Conservation (phyloP, 345 rosid genomes). For the Salix arbutifolia region DNA sequence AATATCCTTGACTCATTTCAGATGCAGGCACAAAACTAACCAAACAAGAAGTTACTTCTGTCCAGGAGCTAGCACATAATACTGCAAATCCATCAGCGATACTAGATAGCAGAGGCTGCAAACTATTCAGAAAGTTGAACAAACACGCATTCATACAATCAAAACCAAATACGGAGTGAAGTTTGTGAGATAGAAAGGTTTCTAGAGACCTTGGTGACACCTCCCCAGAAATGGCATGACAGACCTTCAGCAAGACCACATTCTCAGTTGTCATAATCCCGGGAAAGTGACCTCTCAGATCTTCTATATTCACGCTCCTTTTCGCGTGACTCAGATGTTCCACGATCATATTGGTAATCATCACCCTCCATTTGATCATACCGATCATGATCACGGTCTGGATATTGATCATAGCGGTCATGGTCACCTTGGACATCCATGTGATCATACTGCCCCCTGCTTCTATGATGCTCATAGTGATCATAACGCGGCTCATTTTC, state of each 20-base stretch:
- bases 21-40: background rate
- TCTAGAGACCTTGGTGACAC: background rate
- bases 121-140: background rate
- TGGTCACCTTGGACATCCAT: conserved; percentile 41
- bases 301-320: conserved; percentile 22
- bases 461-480: conserved; percentile 50
- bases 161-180: background rate
- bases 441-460: conserved; percentile 35
- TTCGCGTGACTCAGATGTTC: conserved; percentile 34
- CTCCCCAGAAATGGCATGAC: background rate
- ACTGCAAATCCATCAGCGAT: background rate
- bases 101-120: background rate
- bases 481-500: conserved; percentile 47
- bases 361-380: conserved; percentile 65
- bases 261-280: conserved; percentile 19
- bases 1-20: background rate
- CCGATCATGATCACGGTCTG: conserved; percentile 42
- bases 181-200: background rate
- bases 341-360: conserved; percentile 50
- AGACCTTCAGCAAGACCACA: background rate
- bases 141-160: background rate
- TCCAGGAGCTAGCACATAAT: background rate
- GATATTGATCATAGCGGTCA: conserved; percentile 66
- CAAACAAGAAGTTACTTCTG: background rate
- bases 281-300: conserved; percentile 17